Conservation (phyloP, 257 asterid genomes). For the Nicotiana knightiana region DNA sequence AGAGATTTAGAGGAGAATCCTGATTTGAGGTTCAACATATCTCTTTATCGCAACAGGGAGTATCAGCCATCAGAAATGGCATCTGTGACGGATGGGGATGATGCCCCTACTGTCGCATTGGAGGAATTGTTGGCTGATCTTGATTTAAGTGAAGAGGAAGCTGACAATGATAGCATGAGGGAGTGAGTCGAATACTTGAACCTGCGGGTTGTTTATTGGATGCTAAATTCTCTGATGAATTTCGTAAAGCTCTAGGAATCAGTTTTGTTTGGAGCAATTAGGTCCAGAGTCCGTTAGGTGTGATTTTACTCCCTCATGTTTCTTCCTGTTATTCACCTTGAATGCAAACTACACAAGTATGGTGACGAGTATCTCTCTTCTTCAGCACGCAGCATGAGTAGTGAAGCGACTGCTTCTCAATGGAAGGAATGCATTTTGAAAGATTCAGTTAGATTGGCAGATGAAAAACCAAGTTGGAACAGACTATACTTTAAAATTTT, state of each 20-base stretch:
- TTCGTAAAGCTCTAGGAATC: neutral
- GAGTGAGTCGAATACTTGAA: neutral
- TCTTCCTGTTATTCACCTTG: neutral
- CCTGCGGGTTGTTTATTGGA: neutral
- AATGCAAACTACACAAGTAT: neutral
- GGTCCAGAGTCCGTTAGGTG: neutral
- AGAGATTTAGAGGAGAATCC: slow-evolving; percentile 40
- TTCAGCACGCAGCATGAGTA: neutral
- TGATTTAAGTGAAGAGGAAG: slow-evolving; percentile 8
- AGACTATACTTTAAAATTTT: neutral
- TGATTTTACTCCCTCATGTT: neutral
- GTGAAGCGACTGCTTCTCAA: neutral
- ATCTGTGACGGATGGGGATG: slow-evolving; percentile 18
- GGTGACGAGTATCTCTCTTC: no score
- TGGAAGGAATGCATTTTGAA: neutral
- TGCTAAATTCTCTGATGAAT: neutral
- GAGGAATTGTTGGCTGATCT: slow-evolving; percentile 11
- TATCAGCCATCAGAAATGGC: slow-evolving; percentile 52
- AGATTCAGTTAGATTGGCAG: neutral
- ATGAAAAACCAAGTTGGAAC: neutral
- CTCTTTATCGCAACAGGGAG: slow-evolving; percentile 38
- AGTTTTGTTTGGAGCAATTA: neutral
- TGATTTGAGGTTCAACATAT: slow-evolving; percentile 29
- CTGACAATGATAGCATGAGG: neutral
- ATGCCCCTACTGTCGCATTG: slow-evolving; percentile 7